phyloP scores from a whole-genome alignment of 495 filamentous ascomycete genomes.

The Aspergillus sclerotiicarbonarius region DNA sequence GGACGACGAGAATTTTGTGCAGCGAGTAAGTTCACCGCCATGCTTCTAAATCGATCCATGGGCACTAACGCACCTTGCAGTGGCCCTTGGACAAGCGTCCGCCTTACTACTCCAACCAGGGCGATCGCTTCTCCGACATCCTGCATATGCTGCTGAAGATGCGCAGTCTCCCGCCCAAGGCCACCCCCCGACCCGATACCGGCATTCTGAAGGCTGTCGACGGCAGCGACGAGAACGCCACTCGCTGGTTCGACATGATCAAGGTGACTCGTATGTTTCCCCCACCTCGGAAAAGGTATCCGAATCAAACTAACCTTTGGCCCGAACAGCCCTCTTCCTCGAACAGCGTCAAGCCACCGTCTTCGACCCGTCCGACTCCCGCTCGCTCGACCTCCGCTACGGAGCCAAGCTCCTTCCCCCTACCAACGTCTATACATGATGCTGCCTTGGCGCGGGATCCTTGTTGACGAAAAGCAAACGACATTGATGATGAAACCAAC shows the following conservation, averaged over 20 bases:
- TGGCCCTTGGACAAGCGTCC: constrained; percentile 76
- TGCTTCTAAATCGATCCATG: not conserved
- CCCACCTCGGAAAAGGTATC: not conserved
- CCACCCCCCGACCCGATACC: constrained; percentile 47
- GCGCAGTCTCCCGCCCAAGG: constrained; percentile 66
- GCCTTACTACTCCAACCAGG: constrained; percentile 63
- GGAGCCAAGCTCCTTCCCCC: constrained; percentile 56
- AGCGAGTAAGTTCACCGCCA: constrained; percentile 28
- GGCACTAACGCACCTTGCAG: constrained; percentile 18
- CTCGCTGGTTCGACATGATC: constrained; percentile 61
- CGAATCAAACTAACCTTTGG: constrained; percentile 6
- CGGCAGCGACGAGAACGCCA: constrained; percentile 50
- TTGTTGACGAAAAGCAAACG: not conserved
- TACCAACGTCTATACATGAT: constrained; percentile 25
- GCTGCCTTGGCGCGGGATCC: not conserved
- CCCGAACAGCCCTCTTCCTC: constrained; percentile 36
- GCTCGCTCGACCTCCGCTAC: constrained; percentile 65
- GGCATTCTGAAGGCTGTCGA: constrained; percentile 53
- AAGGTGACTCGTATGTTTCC: constrained; percentile 58
- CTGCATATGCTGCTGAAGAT: constrained; percentile 73
- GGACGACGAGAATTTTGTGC: constrained; percentile 56
- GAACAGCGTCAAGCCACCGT: constrained; percentile 43
- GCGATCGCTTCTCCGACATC: constrained; percentile 68
- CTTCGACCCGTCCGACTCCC: constrained; percentile 64
- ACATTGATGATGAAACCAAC: not conserved